Evolutionary conservation across 139 green algal species (phyloP), one percentile per base, ranked within the genome.

Genomic region (Eudorina sp.): DNA sequence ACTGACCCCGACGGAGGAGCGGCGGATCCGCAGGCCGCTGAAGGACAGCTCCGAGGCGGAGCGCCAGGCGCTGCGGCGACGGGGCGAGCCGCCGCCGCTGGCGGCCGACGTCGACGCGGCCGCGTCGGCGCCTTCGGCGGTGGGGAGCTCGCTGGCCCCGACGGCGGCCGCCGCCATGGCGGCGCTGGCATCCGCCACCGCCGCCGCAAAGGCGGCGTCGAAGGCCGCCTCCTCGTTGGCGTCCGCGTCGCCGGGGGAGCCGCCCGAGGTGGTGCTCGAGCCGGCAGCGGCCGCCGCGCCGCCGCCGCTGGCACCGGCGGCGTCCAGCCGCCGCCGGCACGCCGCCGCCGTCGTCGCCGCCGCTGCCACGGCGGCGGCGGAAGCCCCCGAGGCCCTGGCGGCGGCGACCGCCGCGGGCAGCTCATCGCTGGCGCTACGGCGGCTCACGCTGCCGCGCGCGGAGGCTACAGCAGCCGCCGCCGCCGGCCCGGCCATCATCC

Each of bases 31-130:
- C 74, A 38, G 6, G 7, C 51, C 55, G 18, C 53, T 53, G 53
- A 84, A 84, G 8, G 77, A 84, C 53, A 84, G 53, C 77, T 84
- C 77, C 34, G 77, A 84, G 2, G 77, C 77, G 1, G 77, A 84
- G 36, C 77, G 77, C 53, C 77, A 72, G 38, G 77, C 77, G 36
- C 23, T 36, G 77, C 77, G 77, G 34, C 53, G 75, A 0, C 7
- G 74, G 8, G 74, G 16, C 9, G 41, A 0, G 2, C 29, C 3
- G 31, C 29, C 74, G 45, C 29, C 45, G 27, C 27, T 46, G 0
- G 23, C 74, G 25, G 0, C 45, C 16, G 18, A 19, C 0, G 34
- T 9, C 3, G 11, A 4, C 25, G 23, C 46, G 16, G 46, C 19
- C 27, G 25, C 74, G 48, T 48, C 76, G 27, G 3, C 76, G 7